Conservation (phyloP, 345 rosid species). For the Eucalyptus regnans region DNA sequence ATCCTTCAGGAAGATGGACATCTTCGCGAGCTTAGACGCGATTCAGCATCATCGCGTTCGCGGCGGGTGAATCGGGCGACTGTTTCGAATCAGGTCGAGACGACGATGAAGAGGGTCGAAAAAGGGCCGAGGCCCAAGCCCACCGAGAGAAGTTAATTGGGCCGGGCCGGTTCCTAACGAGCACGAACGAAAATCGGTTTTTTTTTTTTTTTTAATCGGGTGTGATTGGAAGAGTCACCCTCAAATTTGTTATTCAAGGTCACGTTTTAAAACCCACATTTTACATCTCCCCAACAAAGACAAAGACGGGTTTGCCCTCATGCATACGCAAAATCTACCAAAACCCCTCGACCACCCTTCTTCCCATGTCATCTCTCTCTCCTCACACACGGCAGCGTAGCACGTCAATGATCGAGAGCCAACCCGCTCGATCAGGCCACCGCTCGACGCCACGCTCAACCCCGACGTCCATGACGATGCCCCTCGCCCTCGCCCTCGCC, state of each 20-base stretch:
- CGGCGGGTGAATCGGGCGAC: neutral
- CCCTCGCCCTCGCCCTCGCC: neutral
- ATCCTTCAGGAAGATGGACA: slow-evolving; percentile 20
- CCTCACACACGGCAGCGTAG: neutral
- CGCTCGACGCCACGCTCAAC: neutral
- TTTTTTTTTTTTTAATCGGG: no score
- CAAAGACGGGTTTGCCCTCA: neutral
- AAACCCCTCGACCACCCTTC: neutral
- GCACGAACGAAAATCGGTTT: neutral
- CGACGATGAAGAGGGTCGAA: neutral
- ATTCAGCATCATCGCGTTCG: neutral
- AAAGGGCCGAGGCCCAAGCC: neutral
- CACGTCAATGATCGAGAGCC: neutral
- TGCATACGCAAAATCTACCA: neutral
- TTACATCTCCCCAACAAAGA: neutral
- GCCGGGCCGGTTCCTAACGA: neutral
- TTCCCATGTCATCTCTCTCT: neutral
- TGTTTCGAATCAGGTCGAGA: neutral
- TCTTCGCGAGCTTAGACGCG: neutral
- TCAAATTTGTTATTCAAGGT: neutral
- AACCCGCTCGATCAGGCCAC: neutral
- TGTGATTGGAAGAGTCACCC: neutral
- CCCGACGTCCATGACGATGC: neutral
- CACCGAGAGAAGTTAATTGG: neutral
- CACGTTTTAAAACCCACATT: neutral